Base-by-base conservation (phyloP, 1,139 yeast species). In the Hansenula lynferdii region DNA sequence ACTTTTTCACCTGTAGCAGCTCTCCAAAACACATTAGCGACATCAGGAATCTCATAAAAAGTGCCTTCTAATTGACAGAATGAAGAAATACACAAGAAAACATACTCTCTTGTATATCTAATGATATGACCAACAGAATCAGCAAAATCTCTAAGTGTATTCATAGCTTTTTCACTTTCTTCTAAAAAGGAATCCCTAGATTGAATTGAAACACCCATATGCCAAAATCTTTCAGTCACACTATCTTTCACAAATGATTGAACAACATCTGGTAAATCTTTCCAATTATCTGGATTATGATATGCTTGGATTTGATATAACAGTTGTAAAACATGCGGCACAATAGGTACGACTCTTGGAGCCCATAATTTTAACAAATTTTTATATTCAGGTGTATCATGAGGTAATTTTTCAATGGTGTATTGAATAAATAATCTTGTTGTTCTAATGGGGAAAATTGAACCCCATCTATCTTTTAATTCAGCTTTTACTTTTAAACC, bases 111-210 rank as follows among this genome's bases (percentile, higher is more conserved):
- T 0, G 98, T 92, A 58, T 94, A 92, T 53, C 98, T 73, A 17
- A 94, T 82, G 53, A 89, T 85, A 59, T 92, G 97, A 14, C 98
- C 98, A n/a, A 92, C 95, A 5, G 96, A 85, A 59, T 94, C 98
- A 1, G 98, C 97, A 67, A 94, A 92, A 63, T 94, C 98, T 49
- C 97, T 72, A 42, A 92, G 65, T 0, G 97, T 89, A 47, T 85
- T 85, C 65, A 95, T 87, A 0, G 98, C 97, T 54, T 84, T 86
- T 42, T 89, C 96, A 53, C 82, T 89, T 55, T 94, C 97, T 58
- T 87, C 96, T 44, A 92, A 83, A 54, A 94, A 94, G 30, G 95
- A 90, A 57, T 94, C 98, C 51, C 87, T 84, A 8, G 96, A 82
- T 61, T 92, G 95, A 42, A 86, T 85, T 2, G 96, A 86, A 17